Base-by-base conservation (phyloP, 257 asterid genomes). In the Misopates orontium region DNA sequence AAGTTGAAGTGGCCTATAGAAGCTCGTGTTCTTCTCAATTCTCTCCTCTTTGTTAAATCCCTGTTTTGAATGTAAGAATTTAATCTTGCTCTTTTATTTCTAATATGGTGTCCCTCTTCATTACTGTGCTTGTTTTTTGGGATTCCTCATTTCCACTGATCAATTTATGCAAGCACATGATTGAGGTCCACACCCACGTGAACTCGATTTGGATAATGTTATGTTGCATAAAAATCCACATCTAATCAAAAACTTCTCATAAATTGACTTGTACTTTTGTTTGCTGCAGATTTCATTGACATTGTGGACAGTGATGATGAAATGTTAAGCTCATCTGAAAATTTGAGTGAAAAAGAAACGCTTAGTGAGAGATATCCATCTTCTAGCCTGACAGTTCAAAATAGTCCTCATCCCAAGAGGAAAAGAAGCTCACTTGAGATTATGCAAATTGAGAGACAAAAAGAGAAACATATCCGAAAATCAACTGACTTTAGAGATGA, bases 381-480 rank as follows among this genome's bases (percentile, higher is more conserved):
- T n/a, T n/a, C 52, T 47, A 47, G 18, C 15, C 52, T 2, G 55
- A 4, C 21, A 1, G n/a, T 16, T 40, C 10, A 11, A 10, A 18
- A 2, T 47, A 60, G 17, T 21, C 21, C 31, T 42, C 11, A 20
- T 12, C 53, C 25, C 21, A 60, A 25, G 13, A 60, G 51, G 32
- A 60, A 42, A 60, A 41, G 66, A 58, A 58, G 64, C 45, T 58
- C 64, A 17, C 49, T 32, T 36, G 64, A 22, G 28, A 36, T 13
- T 10, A n/a, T 55, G 3, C 50, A 8, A 4, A 58, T 8, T 58
- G 12, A 58, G 21, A 17, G 17, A 36, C 64, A 58, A 20, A 36
- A 17, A 14, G 7, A 58, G 9, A 22, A 58, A 58, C 18, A 41
- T 10, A 32, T 15, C 4, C 25, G 1, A 0, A 40, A 31, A 36